Conservation (phyloP, 306 rosid species). For the Castanea mollissima region DNA sequence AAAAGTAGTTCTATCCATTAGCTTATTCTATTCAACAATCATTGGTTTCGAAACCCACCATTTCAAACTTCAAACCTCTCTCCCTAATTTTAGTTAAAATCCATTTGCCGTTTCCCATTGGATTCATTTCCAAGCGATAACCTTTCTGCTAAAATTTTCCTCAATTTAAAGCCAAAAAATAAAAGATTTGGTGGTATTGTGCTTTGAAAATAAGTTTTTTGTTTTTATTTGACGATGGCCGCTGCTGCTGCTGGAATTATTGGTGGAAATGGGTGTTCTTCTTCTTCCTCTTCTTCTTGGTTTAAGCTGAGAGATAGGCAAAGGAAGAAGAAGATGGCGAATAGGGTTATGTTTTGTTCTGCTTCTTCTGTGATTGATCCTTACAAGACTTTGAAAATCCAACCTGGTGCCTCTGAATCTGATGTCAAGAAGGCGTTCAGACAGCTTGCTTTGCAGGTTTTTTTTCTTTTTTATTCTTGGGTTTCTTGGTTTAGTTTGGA, state of each 20-base stretch:
- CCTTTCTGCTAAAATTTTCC: neutral
- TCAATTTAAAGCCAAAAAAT: conserved; percentile 13
- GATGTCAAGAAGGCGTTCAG: conserved; percentile 87
- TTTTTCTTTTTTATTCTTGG: neutral
- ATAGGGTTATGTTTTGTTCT: conserved; percentile 35
- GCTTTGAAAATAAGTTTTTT: neutral
- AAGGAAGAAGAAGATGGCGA: conserved; percentile 19
- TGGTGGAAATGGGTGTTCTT: conserved; percentile 33
- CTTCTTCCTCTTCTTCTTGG: conserved; percentile 49
- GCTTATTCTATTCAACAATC: neutral
- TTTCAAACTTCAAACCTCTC: neutral
- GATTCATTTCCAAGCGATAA: conserved; percentile 17
- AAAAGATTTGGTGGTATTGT: conserved; percentile 6
- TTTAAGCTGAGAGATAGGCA: conserved; percentile 30
- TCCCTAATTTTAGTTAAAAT: neutral
- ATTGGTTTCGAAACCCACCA: neutral
- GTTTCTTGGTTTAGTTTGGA: neutral
- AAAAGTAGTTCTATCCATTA: neutral
- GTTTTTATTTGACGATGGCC: conserved; percentile 37
- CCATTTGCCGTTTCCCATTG: conserved; percentile 33
- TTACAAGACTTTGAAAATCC: conserved; percentile 68
- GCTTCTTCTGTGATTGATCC: conserved; percentile 57
- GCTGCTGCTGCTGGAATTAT: conserved; percentile 55
- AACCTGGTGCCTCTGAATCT: conserved; percentile 71
- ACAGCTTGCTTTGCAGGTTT: conserved; percentile 82